These are phyloP conservation scores for Wickerhamomyces rabaulensis DNA, from an alignment of 805 yeast genomes.

Conservation along the genomic window DNA sequence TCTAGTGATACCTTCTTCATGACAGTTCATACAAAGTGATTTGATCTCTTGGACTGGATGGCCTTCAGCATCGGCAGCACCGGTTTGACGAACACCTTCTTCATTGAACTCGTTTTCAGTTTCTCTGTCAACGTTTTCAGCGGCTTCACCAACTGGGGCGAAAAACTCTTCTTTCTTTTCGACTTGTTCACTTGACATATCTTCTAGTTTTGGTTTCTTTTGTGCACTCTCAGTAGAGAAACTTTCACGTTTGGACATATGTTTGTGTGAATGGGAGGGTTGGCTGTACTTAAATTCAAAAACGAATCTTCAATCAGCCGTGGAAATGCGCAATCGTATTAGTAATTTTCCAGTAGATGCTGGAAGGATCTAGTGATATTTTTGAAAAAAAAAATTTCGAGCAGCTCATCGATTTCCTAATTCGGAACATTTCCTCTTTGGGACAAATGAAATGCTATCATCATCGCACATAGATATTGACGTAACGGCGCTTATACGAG, in stretches of 20 bases:
- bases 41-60: slow-evolving; percentile 95
- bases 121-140: slow-evolving; percentile 38
- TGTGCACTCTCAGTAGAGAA: not conserved
- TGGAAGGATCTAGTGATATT: not conserved
- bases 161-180: slow-evolving; percentile 38
- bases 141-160: slow-evolving; percentile 57
- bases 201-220: slow-evolving; percentile 13
- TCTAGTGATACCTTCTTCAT: slow-evolving; percentile 77
- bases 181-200: slow-evolving; percentile 9
- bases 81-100: slow-evolving; percentile 56
- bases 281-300: not conserved
- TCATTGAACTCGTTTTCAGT: slow-evolving; percentile 17
- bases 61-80: slow-evolving; percentile 79
- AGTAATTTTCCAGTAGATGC: not conserved
- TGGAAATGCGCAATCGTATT: not conserved
- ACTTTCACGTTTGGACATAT: not conserved
- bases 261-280: not conserved
- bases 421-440: not conserved
- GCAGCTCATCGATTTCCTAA: not conserved
- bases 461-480: not conserved
- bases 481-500: not conserved
- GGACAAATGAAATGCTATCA: not conserved
- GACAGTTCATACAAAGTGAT: slow-evolving; percentile 95
- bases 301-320: not conserved
- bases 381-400: not conserved